A percentile compares a stretch with the other conserved stretches of the same genome.
Evolutionary conservation across 148 eudicot species (phyloP).

Genomic region (Mesembryanthemum crystallinum): DNA sequence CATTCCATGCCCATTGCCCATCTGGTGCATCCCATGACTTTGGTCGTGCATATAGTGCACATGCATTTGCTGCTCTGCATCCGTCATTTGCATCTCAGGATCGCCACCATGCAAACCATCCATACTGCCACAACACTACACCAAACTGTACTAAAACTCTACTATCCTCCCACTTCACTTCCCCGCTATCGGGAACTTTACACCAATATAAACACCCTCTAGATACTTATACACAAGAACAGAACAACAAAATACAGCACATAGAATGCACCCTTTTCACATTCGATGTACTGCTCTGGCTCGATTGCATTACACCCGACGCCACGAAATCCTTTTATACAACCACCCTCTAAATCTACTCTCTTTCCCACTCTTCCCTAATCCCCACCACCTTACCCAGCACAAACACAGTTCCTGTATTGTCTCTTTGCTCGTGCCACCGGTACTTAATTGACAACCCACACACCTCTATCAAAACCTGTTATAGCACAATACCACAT

Average conservation of each 20-base stretch:
- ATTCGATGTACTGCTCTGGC: background rate
- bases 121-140: conserved; percentile 24
- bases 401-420: background rate
- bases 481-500: background rate
- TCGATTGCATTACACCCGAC: background rate
- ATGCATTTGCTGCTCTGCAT: conserved; percentile 42
- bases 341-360: background rate
- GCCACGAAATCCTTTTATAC: background rate
- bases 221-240: background rate
- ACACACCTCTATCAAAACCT: background rate
- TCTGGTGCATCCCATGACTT: conserved; percentile 52
- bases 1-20: conserved; percentile 56
- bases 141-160: background rate
- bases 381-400: too few relatives aligned
- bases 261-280: background rate
- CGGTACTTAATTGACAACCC: background rate
- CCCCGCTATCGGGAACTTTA: background rate
- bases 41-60: conserved; percentile 55
- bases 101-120: conserved; percentile 43
- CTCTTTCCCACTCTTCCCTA: background rate
- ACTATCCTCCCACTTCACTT: background rate
- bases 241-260: background rate
- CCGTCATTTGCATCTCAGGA: conserved; percentile 37
- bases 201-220: conserved; percentile 6
- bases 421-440: background rate